phyloP scores from a whole-genome alignment of 306 rosid genomes.

The Malus asiatica region DNA sequence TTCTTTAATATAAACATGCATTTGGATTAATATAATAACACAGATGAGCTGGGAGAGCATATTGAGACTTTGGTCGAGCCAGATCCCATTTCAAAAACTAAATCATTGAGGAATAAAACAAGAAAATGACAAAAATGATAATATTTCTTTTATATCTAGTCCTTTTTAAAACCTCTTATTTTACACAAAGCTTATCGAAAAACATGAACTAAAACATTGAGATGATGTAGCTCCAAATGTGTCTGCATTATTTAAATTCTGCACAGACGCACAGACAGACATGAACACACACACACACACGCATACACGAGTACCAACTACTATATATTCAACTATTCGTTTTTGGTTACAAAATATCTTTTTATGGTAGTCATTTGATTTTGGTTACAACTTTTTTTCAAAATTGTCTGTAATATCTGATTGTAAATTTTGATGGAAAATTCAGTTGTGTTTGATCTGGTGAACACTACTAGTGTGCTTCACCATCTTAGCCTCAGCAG shows the following conservation, averaged over 20 bases:
- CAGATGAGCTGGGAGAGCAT: constrained; percentile 63
- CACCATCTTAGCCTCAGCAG: background rate
- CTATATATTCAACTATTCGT: background rate
- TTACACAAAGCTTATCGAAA: constrained; percentile 11
- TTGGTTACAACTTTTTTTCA: background rate
- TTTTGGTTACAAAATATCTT: background rate
- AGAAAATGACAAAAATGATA: constrained; percentile 60
- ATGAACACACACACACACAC: background rate
- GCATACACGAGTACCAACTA: no score
- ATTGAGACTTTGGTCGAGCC: constrained; percentile 47
- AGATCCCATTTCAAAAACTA: constrained; percentile 53
- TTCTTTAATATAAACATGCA: background rate
- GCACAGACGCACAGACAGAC: background rate
- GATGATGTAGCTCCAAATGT: constrained; percentile 28
- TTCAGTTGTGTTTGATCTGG: background rate
- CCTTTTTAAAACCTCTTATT: background rate
- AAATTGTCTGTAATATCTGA: background rate
- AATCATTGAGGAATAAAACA: constrained; percentile 73
- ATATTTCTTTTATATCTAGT: background rate
- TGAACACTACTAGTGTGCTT: background rate
- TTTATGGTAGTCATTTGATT: background rate
- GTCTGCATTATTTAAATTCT: constrained; percentile 12
- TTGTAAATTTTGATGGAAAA: background rate
- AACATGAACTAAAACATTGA: constrained; percentile 29
- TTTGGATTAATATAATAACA: constrained; percentile 17